phyloP scores from a whole-genome alignment of 768 basidiomycete genomes.

The Dentipellis sp. region DNA sequence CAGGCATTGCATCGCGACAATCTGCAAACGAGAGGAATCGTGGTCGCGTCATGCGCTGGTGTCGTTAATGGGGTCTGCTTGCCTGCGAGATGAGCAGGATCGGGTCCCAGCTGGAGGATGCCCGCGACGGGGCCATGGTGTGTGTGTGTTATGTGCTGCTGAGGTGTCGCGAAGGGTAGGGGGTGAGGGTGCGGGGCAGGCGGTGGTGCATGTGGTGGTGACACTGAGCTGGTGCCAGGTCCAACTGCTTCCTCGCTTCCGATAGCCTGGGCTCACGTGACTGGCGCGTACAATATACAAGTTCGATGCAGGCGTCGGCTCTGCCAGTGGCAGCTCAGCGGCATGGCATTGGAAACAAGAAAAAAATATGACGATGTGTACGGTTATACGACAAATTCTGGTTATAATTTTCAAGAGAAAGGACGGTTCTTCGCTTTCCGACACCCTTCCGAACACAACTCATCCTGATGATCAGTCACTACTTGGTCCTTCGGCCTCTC shows the following conservation, averaged over 20 bases:
- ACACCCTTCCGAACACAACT: too few species aligned
- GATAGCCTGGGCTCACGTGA: not conserved
- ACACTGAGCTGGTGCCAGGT: not conserved
- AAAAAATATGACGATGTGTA: too few species aligned
- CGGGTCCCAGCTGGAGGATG: constrained; percentile 75
- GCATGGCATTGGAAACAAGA: too few species aligned
- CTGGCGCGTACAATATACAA: not conserved
- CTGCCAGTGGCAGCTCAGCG: too few species aligned
- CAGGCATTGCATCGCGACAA: constrained; percentile 84
- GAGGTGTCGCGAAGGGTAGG: not conserved
- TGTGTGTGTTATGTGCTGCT: not conserved
- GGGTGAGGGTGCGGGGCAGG: not conserved
- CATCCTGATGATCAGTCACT: too few species aligned
- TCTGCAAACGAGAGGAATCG: constrained; percentile 40
- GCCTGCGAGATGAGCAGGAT: constrained; percentile 82
- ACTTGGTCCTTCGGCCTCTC: too few species aligned
- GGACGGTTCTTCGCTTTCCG: too few species aligned
- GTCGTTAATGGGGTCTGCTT: constrained; percentile 9
- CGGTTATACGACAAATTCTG: too few species aligned
- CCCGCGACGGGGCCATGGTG: constrained; percentile 28
- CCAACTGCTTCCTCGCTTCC: too few species aligned
- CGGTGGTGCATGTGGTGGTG: not conserved
- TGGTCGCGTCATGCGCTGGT: not conserved
- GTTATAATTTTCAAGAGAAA: too few species aligned
- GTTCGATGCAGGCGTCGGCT: too few species aligned